These are phyloP conservation scores for Hanseniaspora lindneri DNA, from an alignment of 805 yeast genomes.

Conservation along the genomic window DNA sequence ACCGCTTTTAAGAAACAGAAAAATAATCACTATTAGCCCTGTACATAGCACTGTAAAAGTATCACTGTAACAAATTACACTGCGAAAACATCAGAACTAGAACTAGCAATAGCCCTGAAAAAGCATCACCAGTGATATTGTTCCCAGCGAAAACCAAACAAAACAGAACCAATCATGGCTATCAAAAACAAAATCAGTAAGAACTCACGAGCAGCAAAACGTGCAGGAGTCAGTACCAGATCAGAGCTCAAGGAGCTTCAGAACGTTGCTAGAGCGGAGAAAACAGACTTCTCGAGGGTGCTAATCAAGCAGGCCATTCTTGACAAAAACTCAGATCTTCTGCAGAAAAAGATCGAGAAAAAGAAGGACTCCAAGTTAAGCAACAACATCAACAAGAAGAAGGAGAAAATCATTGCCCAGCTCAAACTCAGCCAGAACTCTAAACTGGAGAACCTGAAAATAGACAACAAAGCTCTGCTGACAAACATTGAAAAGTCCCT, in stretches of 20 bases:
- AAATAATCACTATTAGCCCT: too few species aligned
- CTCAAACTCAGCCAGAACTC: slow-evolving; percentile 16
- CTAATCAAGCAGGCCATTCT: slow-evolving; percentile 48
- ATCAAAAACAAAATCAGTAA: slow-evolving; percentile 38
- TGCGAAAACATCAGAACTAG: too few species aligned
- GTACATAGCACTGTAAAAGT: too few species aligned
- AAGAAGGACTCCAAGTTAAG: slow-evolving; percentile 19
- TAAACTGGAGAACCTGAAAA: slow-evolving; percentile 25
- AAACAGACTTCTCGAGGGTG: slow-evolving; percentile 48
- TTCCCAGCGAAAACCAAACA: too few species aligned
- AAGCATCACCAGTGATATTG: too few species aligned
- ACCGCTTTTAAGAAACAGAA: not conserved
- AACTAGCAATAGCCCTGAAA: too few species aligned
- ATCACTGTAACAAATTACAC: too few species aligned
- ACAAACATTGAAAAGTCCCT: slow-evolving; percentile 39
- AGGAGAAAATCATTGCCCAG: slow-evolving; percentile 24
- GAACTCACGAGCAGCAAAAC: slow-evolving; percentile 66
- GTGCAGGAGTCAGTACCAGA: slow-evolving; percentile 31
- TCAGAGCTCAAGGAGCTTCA: slow-evolving; percentile 38
- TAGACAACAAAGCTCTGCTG: slow-evolving; percentile 18
- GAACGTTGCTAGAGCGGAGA: slow-evolving; percentile 46
- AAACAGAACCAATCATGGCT: slow-evolving; percentile 22
- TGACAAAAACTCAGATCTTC: slow-evolving; percentile 51
- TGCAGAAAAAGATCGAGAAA: slow-evolving; percentile 44
- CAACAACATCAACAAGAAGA: slow-evolving; percentile 22